These are phyloP conservation scores for Meyerozyma sp. DNA, from an alignment of 1,139 yeast genomes.

Conservation along the genomic window DNA sequence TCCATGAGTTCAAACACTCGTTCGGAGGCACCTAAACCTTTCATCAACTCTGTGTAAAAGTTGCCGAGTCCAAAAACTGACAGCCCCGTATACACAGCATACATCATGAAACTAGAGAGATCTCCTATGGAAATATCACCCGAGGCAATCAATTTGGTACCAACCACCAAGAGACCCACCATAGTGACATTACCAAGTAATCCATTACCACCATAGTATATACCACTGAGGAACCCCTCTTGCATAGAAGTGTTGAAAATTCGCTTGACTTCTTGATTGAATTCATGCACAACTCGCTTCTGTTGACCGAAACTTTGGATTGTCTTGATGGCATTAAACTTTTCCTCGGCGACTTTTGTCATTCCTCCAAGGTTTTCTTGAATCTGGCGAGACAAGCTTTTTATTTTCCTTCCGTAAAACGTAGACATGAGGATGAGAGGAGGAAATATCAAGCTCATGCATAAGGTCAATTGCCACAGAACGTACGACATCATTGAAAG, in stretches of 20 bases:
- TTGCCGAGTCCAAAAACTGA: constrained; percentile 87
- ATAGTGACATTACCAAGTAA: constrained; percentile 78
- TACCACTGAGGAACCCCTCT: constrained; percentile 75
- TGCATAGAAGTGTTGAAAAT: constrained; percentile 71
- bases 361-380: constrained; percentile 85
- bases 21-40: constrained; percentile 95
- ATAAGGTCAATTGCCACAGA: constrained; percentile 71
- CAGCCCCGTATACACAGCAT: constrained; percentile 87
- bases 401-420: constrained; percentile 73
- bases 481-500: constrained; percentile 82
- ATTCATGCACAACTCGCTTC: constrained; percentile 40
- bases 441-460: constrained; percentile 76
- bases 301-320: constrained; percentile 91
- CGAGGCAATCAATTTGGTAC: constrained; percentile 68
- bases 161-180: constrained; percentile 69
- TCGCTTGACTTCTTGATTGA: constrained; percentile 63
- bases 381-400: constrained; percentile 66
- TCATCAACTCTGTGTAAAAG: constrained; percentile 90
- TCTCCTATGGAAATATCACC: constrained; percentile 83
- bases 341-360: constrained; percentile 89
- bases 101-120: constrained; percentile 86
- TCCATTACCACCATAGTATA: constrained; percentile 74
- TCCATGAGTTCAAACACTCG: constrained; percentile 85
- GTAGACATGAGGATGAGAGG: constrained; percentile 74
- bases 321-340: constrained; percentile 78